Base-by-base conservation (phyloP, 768 basidiomycete genomes). In the Termitomyces sp. region DNA sequence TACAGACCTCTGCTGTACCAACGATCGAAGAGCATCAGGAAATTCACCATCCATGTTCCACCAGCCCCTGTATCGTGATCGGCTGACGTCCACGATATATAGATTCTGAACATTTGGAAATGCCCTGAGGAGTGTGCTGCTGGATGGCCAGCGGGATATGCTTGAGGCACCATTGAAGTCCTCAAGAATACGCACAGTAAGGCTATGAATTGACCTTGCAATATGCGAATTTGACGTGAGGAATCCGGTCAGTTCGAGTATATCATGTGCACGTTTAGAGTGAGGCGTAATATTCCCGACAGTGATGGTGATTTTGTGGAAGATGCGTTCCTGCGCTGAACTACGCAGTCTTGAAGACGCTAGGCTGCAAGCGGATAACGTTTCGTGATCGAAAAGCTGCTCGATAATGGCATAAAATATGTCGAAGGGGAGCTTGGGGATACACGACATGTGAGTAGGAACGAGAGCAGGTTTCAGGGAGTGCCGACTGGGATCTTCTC, bases 31-130 rank as follows among this genome's bases (percentile, higher is more conserved):
- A 50, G 57, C 57, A 18, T 58, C 36, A 7, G 48, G 7, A 42
- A 58, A 58, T 18, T 32, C 57, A 4, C 57, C 57, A 16, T 18
- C 12, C 48, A 50, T 50, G 38, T 58, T 38, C 57, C 48, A 58
- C 57, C 57, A 58, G 7, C 38, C 57, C 18, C 57, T 58, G 20
- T 50, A 50, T 2, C 48, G 57, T 7, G 57, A 58, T 40, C 24
- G 46, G 24, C 46, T 24, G 33, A 58, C 48, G n/a, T 58, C 57
- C 28, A 40, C 57, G 15, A 58, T n/a, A 8, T 20, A n/a, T 9
- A 42, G 24, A 18, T 39, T 5, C 20, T 42, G 57, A 9, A 58
- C 38, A 9, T 22, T 11, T 12, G 57, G 38, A n/a, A n/a, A 50
- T 8, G 57, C 57, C 15, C 36, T 58, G 4, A 58, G 38, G n/a